Percentiles rank a stretch among this genome's conserved stretches.
These are phyloP conservation scores for Hyaloperonospora arabidopsidis DNA, from an alignment of 352 stramenopile species.

Conservation along the genomic window DNA sequence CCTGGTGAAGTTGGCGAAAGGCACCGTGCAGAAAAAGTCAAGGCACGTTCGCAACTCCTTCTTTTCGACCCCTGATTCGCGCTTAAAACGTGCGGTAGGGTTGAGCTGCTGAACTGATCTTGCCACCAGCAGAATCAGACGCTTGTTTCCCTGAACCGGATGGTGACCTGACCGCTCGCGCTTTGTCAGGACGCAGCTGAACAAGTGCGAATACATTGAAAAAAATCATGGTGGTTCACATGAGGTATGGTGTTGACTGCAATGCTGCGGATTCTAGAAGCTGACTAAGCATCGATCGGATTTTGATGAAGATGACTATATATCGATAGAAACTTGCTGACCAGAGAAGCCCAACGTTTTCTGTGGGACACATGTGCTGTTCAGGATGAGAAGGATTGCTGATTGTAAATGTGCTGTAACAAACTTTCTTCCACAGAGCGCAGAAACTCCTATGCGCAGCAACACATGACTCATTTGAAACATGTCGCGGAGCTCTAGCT, in stretches of 20 bases:
- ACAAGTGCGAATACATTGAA: not conserved
- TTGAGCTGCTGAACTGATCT: constrained; percentile 2
- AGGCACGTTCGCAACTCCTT: constrained; percentile 8
- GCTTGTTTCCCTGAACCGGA: not conserved
- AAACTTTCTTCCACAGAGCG: not conserved
- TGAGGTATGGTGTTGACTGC: too few species aligned
- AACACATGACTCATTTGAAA: not conserved
- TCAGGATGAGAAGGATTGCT: too few species aligned
- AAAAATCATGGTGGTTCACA: too few species aligned
- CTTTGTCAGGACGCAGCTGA: not conserved
- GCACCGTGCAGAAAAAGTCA: constrained; percentile 9
- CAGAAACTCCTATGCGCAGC: too few species aligned
- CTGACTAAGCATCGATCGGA: too few species aligned
- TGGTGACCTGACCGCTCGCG: not conserved
- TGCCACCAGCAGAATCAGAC: constrained; percentile 1
- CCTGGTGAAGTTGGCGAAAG: constrained; percentile 8
- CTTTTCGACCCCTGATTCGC: constrained; percentile 3
- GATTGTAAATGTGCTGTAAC: not conserved
- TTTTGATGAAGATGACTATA: too few species aligned
- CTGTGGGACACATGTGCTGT: too few species aligned
- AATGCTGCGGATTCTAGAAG: too few species aligned
- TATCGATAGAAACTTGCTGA: too few species aligned
- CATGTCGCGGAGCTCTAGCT: not conserved
- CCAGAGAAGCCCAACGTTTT: too few species aligned
- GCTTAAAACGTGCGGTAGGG: constrained; percentile 4